Evolutionary conservation across 1,139 yeast species (phyloP), one percentile per base, ranked within the genome.

Genomic region (Saccharomyces hybrid): DNA sequence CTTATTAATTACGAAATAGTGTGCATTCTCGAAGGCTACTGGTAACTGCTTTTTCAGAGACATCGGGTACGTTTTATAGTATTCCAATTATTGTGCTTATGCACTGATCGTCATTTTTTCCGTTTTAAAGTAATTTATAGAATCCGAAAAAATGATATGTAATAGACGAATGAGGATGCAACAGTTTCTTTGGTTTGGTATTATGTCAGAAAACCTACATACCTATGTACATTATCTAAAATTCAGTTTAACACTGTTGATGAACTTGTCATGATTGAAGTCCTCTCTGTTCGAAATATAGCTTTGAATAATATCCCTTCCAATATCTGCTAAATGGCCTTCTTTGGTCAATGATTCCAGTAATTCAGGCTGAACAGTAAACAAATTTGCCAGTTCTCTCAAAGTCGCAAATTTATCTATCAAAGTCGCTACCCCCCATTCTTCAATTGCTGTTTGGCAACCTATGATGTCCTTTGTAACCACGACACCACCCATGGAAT

Each of bases 401-500:
- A 91, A 73, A 9, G 89, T 76, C 52, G 81, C 82, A 72, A 87
- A 89, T 54, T 81, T 79, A 47, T 83, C 87, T n/a, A 84, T 76
- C 44, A 90, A 73, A 53, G 80, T 84, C 2, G 78, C 76, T 29
- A 87, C 75, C 4, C 75, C 77, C 93, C 96, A 88, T 49, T 74
- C 76, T 58, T 86, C 95, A 53, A 91, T 80, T 0, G 81, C 78
- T 16, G 84, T 79, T 66, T 88, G 95, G 66, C 86, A 89, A 42
- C 88, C 80, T 49, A 88, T 86, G 5, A 88, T 83, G 71, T 91
- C 98, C 60, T 86, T 86, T 0, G 96, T 86, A n/a, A 88, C 78
- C 16, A 86, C 81, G 56, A 86, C 78, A 28, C 96, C 96, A 52
- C 98, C 98, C 9, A 84, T 80, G 2, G 90, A 83, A 62, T 82